phyloP scores from a whole-genome alignment of 495 filamentous ascomycete genomes.

The Tetracladium marchalianum region DNA sequence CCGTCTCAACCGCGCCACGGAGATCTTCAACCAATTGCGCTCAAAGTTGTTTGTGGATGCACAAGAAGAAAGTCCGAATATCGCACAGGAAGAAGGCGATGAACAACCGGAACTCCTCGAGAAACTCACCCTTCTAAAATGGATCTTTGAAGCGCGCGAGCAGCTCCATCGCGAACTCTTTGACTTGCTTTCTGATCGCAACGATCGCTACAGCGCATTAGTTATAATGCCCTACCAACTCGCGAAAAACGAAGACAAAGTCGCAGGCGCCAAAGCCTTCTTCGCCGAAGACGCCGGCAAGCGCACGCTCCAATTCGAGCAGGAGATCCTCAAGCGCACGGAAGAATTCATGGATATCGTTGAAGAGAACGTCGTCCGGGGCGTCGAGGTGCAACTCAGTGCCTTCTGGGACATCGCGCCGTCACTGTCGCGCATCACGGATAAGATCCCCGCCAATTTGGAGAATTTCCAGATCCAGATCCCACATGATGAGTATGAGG shows the following conservation, averaged over 20 bases:
- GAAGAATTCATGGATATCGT: slow-evolving; percentile 73
- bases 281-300: slow-evolving; percentile 68
- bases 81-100: slow-evolving; percentile 87
- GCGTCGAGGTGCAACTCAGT: slow-evolving; percentile 80
- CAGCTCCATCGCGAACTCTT: slow-evolving; percentile 74
- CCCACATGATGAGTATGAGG: slow-evolving; percentile 65
- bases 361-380: slow-evolving; percentile 75
- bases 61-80: slow-evolving; percentile 61
- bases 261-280: slow-evolving; percentile 66
- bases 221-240: slow-evolving; percentile 73
- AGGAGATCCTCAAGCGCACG: slow-evolving; percentile 56
- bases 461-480: slow-evolving; percentile 49
- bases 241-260: slow-evolving; percentile 57
- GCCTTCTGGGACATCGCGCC: slow-evolving; percentile 99
- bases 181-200: slow-evolving; percentile 71
- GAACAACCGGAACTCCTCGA: slow-evolving; percentile 91
- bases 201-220: slow-evolving; percentile 73
- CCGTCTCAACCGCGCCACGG: slow-evolving; percentile 50
- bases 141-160: slow-evolving; percentile 93
- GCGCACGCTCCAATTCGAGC: slow-evolving; percentile 53
- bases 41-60: slow-evolving; percentile 64
- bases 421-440: slow-evolving; percentile 59
- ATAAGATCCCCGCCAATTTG: slow-evolving; percentile 53
- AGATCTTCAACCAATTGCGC: slow-evolving; percentile 61
- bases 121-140: slow-evolving; percentile 89